Conservation (phyloP, 208 protist genomes). For the Sergeia podlipaevii region DNA sequence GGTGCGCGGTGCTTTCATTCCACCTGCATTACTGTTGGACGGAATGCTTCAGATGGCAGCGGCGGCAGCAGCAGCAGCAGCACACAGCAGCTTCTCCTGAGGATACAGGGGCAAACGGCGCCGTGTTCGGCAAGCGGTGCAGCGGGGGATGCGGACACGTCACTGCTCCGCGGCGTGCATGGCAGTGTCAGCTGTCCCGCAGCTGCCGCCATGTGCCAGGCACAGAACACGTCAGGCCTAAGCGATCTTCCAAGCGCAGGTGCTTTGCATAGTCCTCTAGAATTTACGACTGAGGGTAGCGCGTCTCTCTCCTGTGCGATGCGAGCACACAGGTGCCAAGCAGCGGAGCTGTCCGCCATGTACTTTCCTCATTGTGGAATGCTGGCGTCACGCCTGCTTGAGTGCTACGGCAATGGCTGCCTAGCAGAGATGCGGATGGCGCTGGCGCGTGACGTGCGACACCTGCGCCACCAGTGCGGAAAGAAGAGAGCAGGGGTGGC, state of each 20-base stretch:
- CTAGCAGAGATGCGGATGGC: slow-evolving; percentile 2
- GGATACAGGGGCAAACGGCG: slow-evolving; percentile 44
- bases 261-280: neutral
- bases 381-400: slow-evolving; percentile 6
- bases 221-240: neutral
- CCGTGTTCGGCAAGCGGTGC: slow-evolving; percentile 29
- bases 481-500: slow-evolving; percentile 8
- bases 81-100: slow-evolving; percentile 25
- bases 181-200: slow-evolving; percentile 10
- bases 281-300: neutral
- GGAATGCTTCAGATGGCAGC: neutral
- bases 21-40: slow-evolving; percentile 21
- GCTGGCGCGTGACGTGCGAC: neutral
- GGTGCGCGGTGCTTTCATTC: slow-evolving; percentile 36
- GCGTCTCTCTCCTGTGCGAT: slow-evolving; percentile 4
- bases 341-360: neutral
- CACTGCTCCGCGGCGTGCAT: slow-evolving; percentile 30
- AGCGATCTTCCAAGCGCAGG: neutral
- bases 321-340: neutral
- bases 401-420: slow-evolving; percentile 35
- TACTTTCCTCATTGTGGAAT: slow-evolving; percentile 20
- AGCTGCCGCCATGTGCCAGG: slow-evolving; percentile 4
- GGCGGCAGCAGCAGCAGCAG: neutral
- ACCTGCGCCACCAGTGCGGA: slow-evolving; percentile 6
- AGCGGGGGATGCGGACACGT: slow-evolving; percentile 27